Percentiles rank a stretch among this genome's conserved stretches.
Evolutionary conservation across 805 yeast species (phyloP).

Genomic region (Clavispora santaluciae): DNA sequence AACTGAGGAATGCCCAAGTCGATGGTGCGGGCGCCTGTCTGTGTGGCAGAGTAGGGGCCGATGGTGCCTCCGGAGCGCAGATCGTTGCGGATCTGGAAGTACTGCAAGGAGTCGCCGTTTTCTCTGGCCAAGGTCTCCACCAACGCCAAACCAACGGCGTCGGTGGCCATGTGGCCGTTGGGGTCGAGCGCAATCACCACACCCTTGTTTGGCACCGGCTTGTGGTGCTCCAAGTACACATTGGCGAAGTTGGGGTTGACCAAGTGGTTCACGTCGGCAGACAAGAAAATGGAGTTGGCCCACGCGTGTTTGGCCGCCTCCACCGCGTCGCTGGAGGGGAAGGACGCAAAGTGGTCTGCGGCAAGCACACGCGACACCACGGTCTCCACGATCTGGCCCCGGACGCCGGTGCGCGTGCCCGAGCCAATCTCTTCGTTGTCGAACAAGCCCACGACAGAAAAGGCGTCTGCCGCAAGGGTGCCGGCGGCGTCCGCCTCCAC

Average conservation of each 20-base stretch:
- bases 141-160: slow-evolving; percentile 65
- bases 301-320: slow-evolving; percentile 39
- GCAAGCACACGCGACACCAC: slow-evolving; percentile 53
- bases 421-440: slow-evolving; percentile 87
- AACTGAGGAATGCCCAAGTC: slow-evolving; percentile 82
- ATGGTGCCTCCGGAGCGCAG: slow-evolving; percentile 86
- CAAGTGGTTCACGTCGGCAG: slow-evolving; percentile 83
- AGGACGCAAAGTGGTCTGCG: slow-evolving; percentile 19
- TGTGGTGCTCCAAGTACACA: slow-evolving; percentile 74
- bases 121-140: slow-evolving; percentile 63
- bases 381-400: slow-evolving; percentile 67
- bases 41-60: slow-evolving; percentile 64
- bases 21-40: slow-evolving; percentile 69
- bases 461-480: slow-evolving; percentile 27
- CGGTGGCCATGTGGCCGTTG: slow-evolving; percentile 81
- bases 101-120: slow-evolving; percentile 65
- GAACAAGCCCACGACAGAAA: slow-evolving; percentile 59
- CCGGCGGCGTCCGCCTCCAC: slow-evolving; percentile 33
- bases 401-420: slow-evolving; percentile 74
- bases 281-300: slow-evolving; percentile 74
- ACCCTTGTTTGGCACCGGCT: slow-evolving; percentile 77
- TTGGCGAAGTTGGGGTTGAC: slow-evolving; percentile 69
- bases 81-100: slow-evolving; percentile 83
- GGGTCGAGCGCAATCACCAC: slow-evolving; percentile 68
- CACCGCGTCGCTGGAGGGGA: slow-evolving; percentile 14